Base-by-base conservation (phyloP, 2,329 filamentous ascomycete species). In the Fusarium protoensiforme region DNA sequence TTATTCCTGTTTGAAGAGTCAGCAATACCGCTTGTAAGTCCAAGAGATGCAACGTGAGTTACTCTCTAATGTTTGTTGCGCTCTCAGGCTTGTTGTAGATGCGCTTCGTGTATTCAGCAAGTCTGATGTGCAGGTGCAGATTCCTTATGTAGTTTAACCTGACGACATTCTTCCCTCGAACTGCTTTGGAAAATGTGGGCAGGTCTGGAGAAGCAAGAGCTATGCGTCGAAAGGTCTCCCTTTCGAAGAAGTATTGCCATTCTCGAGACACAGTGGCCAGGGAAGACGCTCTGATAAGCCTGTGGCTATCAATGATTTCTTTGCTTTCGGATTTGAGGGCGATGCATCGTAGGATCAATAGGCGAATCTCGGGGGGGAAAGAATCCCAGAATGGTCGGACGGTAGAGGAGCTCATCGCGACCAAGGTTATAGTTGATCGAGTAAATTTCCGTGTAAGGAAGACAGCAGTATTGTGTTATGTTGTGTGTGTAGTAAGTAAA, bases 181-280 rank as follows among this genome's bases (percentile, higher is more conserved):
- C 31, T 7, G n/a, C 36, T 33, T 48, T 65, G 0, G 56, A 22
- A n/a, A 72, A 67, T 7, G 8, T 2, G 13, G 20, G 24, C 3
- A 73, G 13, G 38, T 72, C 71, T 43, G 57, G 14, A 3, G 35
- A 51, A 22, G 4, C 9, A 7, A 72, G 53, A 35, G 43, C 68
- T n/a, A 69, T 16, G 36, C 33, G 60, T 5, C 46, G 58, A 11
- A 73, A 73, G 1, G 65, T 63, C 18, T 62, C 22, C 16, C 43
- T 33, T 18, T 73, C 68, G 20, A 71, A 69, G n/a, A 71, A 69
- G 22, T 13, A 38, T 61, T 71, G 63, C 71, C 71, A 71, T 7
- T 69, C 71, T 53, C 20, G 43, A 24, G 43, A 73, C 14, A 73
- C 68, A 4, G 63, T 51, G 29, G 68, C 68, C 2, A 73, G 27